Conservation (phyloP, 2,329 filamentous ascomycete genomes). For the Colletotrichum filicis region DNA sequence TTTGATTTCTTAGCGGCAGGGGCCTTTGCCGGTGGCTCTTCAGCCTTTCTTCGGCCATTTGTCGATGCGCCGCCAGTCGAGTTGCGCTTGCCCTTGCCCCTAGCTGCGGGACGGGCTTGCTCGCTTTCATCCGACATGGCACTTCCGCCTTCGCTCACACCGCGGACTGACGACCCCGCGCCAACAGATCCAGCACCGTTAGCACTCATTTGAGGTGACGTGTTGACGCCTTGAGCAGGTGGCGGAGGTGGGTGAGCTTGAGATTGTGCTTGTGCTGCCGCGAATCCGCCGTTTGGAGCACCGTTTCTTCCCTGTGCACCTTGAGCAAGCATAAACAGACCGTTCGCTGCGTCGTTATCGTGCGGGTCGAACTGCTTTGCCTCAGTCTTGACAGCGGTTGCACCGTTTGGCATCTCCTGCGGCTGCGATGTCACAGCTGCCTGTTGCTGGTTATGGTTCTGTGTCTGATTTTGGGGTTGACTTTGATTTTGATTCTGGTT, state of each 20-base stretch:
- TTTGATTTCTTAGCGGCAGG: slow-evolving; percentile 79
- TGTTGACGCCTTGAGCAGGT: slow-evolving; percentile 49
- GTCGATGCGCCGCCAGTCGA: slow-evolving; percentile 52
- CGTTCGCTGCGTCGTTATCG: slow-evolving; percentile 95
- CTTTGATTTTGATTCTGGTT: slow-evolving; percentile 42
- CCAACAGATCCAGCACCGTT: slow-evolving; percentile 57
- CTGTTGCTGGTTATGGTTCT: slow-evolving; percentile 38
- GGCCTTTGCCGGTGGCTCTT: slow-evolving; percentile 71
- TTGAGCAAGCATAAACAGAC: slow-evolving; percentile 89
- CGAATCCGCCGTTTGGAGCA: slow-evolving; percentile 62
- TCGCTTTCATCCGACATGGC: slow-evolving; percentile 80
- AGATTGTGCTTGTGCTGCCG: slow-evolving; percentile 57
- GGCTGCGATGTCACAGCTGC: slow-evolving; percentile 37
- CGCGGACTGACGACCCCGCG: slow-evolving; percentile 54
- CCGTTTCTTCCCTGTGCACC: slow-evolving; percentile 79
- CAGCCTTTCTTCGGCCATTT: slow-evolving; percentile 83
- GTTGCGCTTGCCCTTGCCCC: slow-evolving; percentile 77
- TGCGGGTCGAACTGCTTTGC: slow-evolving; percentile 80
- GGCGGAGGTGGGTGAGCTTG: slow-evolving; percentile 60
- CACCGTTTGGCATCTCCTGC: slow-evolving; percentile 51
- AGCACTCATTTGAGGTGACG: slow-evolving; percentile 62
- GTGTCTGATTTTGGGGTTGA: slow-evolving; percentile 12
- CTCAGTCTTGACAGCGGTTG: slow-evolving; percentile 56
- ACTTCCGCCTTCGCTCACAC: slow-evolving; percentile 75
- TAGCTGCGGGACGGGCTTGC: slow-evolving; percentile 71